Evolutionary conservation across 1,284 basidiomycete species (phyloP).

Genomic region (Cutaneotrichosporon mucoides): DNA sequence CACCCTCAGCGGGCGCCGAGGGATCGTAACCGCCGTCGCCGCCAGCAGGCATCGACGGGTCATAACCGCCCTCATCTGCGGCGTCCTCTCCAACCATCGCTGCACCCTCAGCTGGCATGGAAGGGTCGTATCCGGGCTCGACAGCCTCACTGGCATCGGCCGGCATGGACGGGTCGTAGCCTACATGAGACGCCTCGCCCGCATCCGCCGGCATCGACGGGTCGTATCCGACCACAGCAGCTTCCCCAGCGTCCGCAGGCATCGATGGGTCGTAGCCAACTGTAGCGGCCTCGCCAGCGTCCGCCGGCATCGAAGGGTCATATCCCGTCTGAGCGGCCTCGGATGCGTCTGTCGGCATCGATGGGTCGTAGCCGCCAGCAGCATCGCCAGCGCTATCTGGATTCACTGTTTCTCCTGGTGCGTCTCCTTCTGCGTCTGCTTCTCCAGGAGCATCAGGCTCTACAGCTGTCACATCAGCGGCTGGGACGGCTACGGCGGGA

Average conservation of each 20-base stretch:
- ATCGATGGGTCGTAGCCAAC: conserved; percentile 1
- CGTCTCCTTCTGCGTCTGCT: not conserved
- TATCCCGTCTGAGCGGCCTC: not conserved
- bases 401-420: too few species aligned
- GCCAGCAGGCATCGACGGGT: conserved; percentile 4
- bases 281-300: not conserved
- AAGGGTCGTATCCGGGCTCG: not conserved
- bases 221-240: conserved; percentile 1
- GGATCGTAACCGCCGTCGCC: not conserved
- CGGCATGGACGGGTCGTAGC: conserved; percentile 7
- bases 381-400: too few species aligned
- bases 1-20: not conserved
- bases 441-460: too few species aligned
- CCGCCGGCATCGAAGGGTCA: conserved; percentile 9
- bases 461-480: too few species aligned
- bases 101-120: not conserved
- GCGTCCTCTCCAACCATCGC: not conserved
- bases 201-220: conserved; percentile 6
- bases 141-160: conserved; percentile 3
- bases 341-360: too few species aligned
- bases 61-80: conserved; percentile 1
- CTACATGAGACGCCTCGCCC: not conserved
- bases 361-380: too few species aligned
- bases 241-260: not conserved
- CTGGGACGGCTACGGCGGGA: too few species aligned